Evolutionary conservation across 139 green algal species (phyloP), one percentile per base, ranked within the genome.

Genomic region (Picochlorum sp.): DNA sequence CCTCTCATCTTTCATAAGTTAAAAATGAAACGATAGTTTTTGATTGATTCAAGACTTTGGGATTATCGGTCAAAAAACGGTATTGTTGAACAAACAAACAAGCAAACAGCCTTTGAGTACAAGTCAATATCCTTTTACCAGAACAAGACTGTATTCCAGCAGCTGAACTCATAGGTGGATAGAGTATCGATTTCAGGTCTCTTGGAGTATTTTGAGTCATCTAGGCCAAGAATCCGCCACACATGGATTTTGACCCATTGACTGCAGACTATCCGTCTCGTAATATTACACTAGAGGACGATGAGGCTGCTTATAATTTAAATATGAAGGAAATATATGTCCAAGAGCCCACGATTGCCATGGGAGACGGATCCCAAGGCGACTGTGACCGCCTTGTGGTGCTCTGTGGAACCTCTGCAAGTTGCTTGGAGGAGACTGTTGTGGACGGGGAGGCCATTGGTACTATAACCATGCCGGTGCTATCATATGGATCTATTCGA

Each of bases 221-320:
- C 3, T 15, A 20, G 14, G 45, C 16, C 16, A 8, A 18, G 6
- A 20, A 24, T 10, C 4, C 47, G n/a, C 11, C 2, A 0, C 18
- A 54, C 1, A 26, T 26, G 47, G n/a, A 72, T 9, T 65, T 72
- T 34, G 70, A 76, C 23, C 70, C 63, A 3, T 20, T 76, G 8
- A 76, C 70, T 16, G 63, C 34, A n/a, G 70, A 76, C 24, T 67
- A n/a, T 38, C 62, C 70, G 44, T 63, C 34, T 37, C 30, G 63
- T 21, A 62, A 71, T 6, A 34, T 67, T 9, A 50, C 57, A 15
- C 64, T 68, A 23, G 70, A 77, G 44, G 70, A 77, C 7, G 70
- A 77, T 38, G 34, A 65, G 58, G 45, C 18, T 18, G 64, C 70
- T 4, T 4, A 8, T 2, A 45, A 18, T 15, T 41, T 15, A 52